Base-by-base conservation (phyloP, 2,329 filamentous ascomycete genomes). In the Claviceps pusilla region DNA sequence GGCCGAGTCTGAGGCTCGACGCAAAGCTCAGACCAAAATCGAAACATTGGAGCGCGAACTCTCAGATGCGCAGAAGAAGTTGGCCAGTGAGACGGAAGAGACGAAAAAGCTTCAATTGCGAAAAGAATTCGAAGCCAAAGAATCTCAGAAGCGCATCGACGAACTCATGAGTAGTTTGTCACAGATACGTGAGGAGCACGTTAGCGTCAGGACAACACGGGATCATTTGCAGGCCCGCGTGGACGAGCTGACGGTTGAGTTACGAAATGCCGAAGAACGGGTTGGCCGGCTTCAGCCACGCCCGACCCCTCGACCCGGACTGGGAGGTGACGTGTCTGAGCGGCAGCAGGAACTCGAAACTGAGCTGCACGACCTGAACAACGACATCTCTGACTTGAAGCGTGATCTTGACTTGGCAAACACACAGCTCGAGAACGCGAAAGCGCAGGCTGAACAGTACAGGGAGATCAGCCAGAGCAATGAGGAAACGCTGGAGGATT, bases 181-280 rank as follows among this genome's bases (percentile, higher is more conserved):
- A 60, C 82, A 89, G 57, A 82, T 84, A 51, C 87, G 91, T 48
- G 90, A 97, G 67, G 89, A 96, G 61, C 79, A 95, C 52, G 82
- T 93, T 48, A 83, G 84, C 31, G 82, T 84, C 29, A 95, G 95
- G 74, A 95, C 91, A 1, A 87, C 82, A 49, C 83, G 86, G 50
- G 91, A 97, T 66, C 87, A 96, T 66, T 76, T 98, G 2, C 90
- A 97, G 67, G 80, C 84, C 39, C 81, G 90, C 55, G 88, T 95
- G 3, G 87, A 95, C 59, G 91, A 97, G 70, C 73, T 98, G 54
- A 86, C 84, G 31, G 86, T 94, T 55, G 89, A 97, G 65, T 75
- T 97, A 31, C 86, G 86, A 61, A 89, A 86, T 63, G 89, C 90
- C 0, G 89, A 97, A 66, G 93, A 97, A 68, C 86, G 89, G 51